Evolutionary conservation across 441 rosid genomes (phyloP), one percentile per base, ranked within the genome.

Genomic region (Erodium trifolium): DNA sequence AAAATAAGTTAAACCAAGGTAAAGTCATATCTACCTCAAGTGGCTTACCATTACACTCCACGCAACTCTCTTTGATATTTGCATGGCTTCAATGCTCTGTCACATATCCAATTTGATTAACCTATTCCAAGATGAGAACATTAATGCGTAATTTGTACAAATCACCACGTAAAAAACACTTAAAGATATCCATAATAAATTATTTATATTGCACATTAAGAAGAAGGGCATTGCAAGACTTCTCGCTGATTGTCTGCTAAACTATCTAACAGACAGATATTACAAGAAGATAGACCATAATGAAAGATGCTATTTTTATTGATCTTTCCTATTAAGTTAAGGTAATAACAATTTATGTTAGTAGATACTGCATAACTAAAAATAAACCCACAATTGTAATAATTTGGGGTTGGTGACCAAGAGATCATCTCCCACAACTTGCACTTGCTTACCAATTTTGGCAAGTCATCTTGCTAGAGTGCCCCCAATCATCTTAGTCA

Each of bases 11-110:
- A 9, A 12, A 8, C 51, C 13, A 2, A 10, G 13, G 13, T 1
- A 12, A 2, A 43, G 51, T 5, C 2, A 41, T 0, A 12, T 35
- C 5, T 27, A 63, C 18, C 83, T 81, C 70, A 95, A 80, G 84
- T 95, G 99, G 76, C 99, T 92, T 57, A 98, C 86, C 99, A 95
- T 92, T 55, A 95, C 97, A 63, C 99, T 96, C 98, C 96, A 95
- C 1, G 98, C 98, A 68, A 97, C 98, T 63, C 31, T 76, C 86
- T 95, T 95, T 13, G 99, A 89, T 96, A 90, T 95, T 81, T 71
- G 92, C 11, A 95, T 97, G 3, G 99, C 98, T 84, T 95, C 97
- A 19, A 57, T 57, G 11, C 62, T 55, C 4, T 55, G 63, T 57
- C 23, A 90, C 98, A 0, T 96, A 82, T 35, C 98, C 99, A 68